Conservation (phyloP, 192 early-diverging fungal genomes). For the Podila clonocystis region DNA sequence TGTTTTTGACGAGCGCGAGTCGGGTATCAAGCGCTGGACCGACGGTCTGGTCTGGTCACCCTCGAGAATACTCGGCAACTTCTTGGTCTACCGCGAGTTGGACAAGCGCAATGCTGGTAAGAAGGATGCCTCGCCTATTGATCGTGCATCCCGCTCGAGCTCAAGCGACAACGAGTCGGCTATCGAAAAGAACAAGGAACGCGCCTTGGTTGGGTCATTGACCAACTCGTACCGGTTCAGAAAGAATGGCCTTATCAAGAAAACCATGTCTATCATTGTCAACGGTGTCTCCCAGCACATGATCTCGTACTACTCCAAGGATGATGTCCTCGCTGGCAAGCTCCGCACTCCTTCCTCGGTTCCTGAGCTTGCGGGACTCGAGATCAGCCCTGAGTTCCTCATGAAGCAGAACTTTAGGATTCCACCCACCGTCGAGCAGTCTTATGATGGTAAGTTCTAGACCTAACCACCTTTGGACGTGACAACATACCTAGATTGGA, state of each 20-base stretch:
- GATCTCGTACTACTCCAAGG: slow-evolving; percentile 67
- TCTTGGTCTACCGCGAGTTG: slow-evolving; percentile 84
- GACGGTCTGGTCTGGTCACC: slow-evolving; percentile 87
- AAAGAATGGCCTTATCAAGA: slow-evolving; percentile 75
- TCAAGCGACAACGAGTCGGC: slow-evolving; percentile 35
- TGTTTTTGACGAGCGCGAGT: slow-evolving; percentile 87
- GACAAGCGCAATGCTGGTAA: slow-evolving; percentile 58
- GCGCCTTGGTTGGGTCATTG: slow-evolving; percentile 62
- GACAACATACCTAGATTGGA: not conserved
- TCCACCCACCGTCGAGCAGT: slow-evolving; percentile 54
- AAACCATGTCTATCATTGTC: slow-evolving; percentile 80
- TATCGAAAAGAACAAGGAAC: slow-evolving; percentile 58
- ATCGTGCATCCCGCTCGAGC: slow-evolving; percentile 29
- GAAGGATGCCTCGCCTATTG: slow-evolving; percentile 59
- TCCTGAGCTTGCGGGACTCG: slow-evolving; percentile 59
- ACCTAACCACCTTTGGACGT: not conserved
- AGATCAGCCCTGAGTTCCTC: slow-evolving; percentile 66
- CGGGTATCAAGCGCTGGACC: slow-evolving; percentile 89
- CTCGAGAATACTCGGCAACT: slow-evolving; percentile 83
- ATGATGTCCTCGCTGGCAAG: slow-evolving; percentile 59
- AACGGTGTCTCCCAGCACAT: slow-evolving; percentile 67
- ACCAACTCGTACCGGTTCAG: slow-evolving; percentile 70
- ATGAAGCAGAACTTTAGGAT: slow-evolving; percentile 71
- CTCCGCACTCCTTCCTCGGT: slow-evolving; percentile 65
- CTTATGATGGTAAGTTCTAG: slow-evolving; percentile 37